phyloP scores from a whole-genome alignment of 495 filamentous ascomycete genomes.

The Annulohypoxylon stygium region DNA sequence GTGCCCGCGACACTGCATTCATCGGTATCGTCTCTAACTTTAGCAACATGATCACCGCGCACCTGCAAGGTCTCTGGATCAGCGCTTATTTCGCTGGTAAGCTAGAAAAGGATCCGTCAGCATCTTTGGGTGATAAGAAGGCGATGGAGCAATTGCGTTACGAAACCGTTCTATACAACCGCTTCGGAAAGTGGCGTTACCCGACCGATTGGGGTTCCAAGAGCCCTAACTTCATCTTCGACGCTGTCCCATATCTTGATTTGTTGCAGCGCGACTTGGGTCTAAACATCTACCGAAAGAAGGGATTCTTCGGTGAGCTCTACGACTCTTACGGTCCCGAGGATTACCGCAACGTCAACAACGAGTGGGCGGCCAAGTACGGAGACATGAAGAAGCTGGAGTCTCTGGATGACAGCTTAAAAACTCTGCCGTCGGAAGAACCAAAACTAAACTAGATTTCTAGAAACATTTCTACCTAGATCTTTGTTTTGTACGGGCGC shows the following conservation, averaged over 20 bases:
- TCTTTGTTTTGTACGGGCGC: slow-evolving; percentile 5
- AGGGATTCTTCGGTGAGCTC: slow-evolving; percentile 62
- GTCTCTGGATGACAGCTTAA: slow-evolving; percentile 35
- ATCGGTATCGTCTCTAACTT: slow-evolving; percentile 74
- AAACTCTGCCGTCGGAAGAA: slow-evolving; percentile 25
- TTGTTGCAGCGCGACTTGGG: slow-evolving; percentile 77
- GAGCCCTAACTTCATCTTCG: slow-evolving; percentile 80
- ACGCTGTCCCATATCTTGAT: slow-evolving; percentile 83
- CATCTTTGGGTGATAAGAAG: slow-evolving; percentile 34
- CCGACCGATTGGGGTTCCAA: slow-evolving; percentile 72
- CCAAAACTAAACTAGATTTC: slow-evolving; percentile 28
- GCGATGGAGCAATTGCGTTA: slow-evolving; percentile 54
- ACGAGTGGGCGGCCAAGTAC: slow-evolving; percentile 62
- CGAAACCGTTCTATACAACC: slow-evolving; percentile 73
- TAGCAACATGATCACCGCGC: slow-evolving; percentile 71
- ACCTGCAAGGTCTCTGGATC: slow-evolving; percentile 80
- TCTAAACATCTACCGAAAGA: slow-evolving; percentile 58
- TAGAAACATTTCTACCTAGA: slow-evolving; percentile 19
- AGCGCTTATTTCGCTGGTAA: slow-evolving; percentile 68
- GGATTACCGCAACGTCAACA: slow-evolving; percentile 72
- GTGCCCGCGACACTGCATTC: slow-evolving; percentile 73
- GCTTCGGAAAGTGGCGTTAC: slow-evolving; percentile 78
- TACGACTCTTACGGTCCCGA: slow-evolving; percentile 68
- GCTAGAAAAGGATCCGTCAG: slow-evolving; percentile 45
- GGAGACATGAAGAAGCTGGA: slow-evolving; percentile 44